Evolutionary conservation across 768 basidiomycete species (phyloP).

Genomic region (Termitomyces sp.): DNA sequence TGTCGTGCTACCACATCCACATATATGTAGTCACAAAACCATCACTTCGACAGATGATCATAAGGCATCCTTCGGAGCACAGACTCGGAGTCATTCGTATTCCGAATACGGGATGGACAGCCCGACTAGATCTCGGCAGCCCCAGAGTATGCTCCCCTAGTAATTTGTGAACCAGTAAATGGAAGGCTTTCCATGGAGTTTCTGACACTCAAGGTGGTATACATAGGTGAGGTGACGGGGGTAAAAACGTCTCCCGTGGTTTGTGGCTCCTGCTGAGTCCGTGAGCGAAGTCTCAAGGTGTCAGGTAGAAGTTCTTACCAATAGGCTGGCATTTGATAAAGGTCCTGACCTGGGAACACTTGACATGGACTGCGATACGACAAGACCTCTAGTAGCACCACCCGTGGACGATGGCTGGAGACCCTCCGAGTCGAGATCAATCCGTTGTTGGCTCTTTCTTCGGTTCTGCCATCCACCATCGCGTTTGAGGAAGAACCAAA

Average conservation of each 20-base stretch:
- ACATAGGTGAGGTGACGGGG: conserved; percentile 24
- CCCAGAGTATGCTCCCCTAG: conserved; percentile 25
- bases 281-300: not conserved
- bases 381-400: not conserved
- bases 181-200: conserved; percentile 28
- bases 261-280: conserved; percentile 2
- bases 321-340: not conserved
- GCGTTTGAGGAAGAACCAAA: conserved; percentile 35
- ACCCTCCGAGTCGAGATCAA: conserved; percentile 16
- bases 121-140: conserved; percentile 32
- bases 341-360: not conserved
- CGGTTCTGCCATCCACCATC: conserved; percentile 3
- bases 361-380: conserved; percentile 10
- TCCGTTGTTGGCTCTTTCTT: not conserved
- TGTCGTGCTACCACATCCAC: no score
- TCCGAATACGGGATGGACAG: no score
- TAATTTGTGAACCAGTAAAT: conserved; percentile 15
- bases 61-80: not conserved
- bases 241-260: conserved; percentile 21
- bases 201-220: conserved; percentile 23
- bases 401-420: not conserved
- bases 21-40: not conserved
- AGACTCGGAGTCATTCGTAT: no score
- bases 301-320: not conserved
- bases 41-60: not conserved